A percentile compares a stretch with the other conserved stretches of the same genome.
phyloP scores from a whole-genome alignment of 2,329 filamentous ascomycete species.

The Monosporascus cannonballus region DNA sequence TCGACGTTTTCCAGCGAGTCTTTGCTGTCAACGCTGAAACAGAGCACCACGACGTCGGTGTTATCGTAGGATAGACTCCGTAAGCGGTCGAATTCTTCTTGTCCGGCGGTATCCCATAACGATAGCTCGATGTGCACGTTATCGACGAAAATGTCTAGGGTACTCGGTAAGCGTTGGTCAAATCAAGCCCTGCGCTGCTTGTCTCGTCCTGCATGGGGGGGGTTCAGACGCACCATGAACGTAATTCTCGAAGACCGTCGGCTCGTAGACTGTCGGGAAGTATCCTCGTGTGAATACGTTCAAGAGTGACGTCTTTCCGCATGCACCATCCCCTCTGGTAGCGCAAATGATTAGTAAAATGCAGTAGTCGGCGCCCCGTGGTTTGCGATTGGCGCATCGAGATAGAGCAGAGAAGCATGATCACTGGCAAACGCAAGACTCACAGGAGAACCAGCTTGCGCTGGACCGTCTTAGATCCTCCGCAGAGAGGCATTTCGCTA shows the following conservation, averaged over 20 bases:
- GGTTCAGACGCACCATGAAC: slow-evolving; percentile 68
- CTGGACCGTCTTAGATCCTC: slow-evolving; percentile 78
- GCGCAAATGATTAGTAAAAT: not conserved
- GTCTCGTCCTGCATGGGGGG: too few species aligned
- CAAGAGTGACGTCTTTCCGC: slow-evolving; percentile 91
- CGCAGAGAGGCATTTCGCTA: slow-evolving; percentile 47
- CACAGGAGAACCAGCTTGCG: slow-evolving; percentile 94
- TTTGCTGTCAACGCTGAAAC: slow-evolving; percentile 93
- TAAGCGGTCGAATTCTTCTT: slow-evolving; percentile 97
- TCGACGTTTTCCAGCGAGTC: slow-evolving; percentile 98
- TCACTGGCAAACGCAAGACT: slow-evolving; percentile 28
- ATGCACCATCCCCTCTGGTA: slow-evolving; percentile 83
- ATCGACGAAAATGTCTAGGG: slow-evolving; percentile 91
- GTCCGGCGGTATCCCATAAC: slow-evolving; percentile 95
- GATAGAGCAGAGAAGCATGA: slow-evolving; percentile 4
- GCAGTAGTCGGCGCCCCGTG: not conserved
- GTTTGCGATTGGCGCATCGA: slow-evolving; percentile 2
- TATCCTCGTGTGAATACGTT: slow-evolving; percentile 99
- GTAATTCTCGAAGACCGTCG: slow-evolving; percentile 98
- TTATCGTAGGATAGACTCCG: slow-evolving; percentile 94
- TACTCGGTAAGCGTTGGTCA: too few species aligned
- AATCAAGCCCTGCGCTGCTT: too few species aligned
- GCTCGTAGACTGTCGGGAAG: slow-evolving; percentile 97
- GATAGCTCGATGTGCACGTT: slow-evolving; percentile 95
- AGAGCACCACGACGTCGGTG: slow-evolving; percentile 97